phyloP scores from a whole-genome alignment of 441 rosid genomes.

The Gossypium laxum region DNA sequence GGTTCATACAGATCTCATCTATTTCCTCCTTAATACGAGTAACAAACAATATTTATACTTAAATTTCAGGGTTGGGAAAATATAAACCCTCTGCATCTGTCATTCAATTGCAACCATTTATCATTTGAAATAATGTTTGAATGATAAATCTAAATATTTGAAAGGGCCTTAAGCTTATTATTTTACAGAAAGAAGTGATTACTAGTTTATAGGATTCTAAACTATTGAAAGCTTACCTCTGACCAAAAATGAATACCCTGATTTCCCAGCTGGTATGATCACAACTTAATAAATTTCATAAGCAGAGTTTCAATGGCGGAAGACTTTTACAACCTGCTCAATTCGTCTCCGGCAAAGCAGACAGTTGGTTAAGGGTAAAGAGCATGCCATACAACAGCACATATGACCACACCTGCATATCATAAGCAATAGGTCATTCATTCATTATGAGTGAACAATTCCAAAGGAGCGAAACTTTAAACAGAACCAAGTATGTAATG shows the following conservation, averaged over 20 bases:
- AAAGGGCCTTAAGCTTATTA: neutral
- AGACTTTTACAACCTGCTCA: conserved; percentile 70
- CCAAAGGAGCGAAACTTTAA: neutral
- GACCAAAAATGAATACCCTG: neutral
- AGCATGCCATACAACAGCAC: conserved; percentile 82
- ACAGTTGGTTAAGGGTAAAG: conserved; percentile 56
- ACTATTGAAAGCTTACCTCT: neutral
- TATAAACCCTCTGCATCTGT: neutral
- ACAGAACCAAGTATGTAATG: neutral
- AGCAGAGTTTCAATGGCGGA: conserved; percentile 46
- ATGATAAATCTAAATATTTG: neutral
- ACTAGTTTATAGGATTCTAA: conserved; percentile 2
- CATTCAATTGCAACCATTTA: neutral
- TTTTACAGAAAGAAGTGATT: conserved; percentile 14
- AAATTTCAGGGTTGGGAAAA: neutral
- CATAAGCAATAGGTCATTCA: conserved; percentile 12
- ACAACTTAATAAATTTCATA: neutral
- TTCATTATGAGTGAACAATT: neutral
- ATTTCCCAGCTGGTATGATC: neutral
- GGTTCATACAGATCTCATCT: neutral
- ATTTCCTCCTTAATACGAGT: neutral
- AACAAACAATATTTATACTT: neutral
- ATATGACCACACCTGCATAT: conserved; percentile 83
- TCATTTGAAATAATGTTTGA: neutral
- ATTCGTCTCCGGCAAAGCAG: conserved; percentile 84